These are phyloP conservation scores for Ceratocystiopsis minuta DNA, from an alignment of 2,329 filamentous ascomycete genomes.

Conservation along the genomic window DNA sequence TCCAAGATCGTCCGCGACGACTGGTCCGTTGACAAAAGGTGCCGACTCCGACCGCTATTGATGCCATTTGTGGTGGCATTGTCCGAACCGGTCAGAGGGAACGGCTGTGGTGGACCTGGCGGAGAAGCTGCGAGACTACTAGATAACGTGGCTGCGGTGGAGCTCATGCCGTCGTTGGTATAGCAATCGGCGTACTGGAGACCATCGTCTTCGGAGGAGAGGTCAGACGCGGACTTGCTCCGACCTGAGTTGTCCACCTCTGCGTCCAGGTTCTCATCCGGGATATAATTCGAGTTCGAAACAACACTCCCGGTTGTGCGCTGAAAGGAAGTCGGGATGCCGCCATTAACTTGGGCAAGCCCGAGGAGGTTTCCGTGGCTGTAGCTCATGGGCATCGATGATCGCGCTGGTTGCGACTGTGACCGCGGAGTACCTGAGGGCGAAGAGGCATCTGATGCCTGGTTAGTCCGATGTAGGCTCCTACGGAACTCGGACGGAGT, in stretches of 20 bases:
- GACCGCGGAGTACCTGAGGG: constrained; percentile 40
- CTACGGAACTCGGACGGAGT: constrained; percentile 35
- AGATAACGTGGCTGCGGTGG: neutral
- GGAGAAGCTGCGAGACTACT: too few relatives aligned
- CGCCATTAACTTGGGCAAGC: constrained; percentile 11
- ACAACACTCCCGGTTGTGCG: constrained; percentile 29
- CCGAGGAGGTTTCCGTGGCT: constrained; percentile 5
- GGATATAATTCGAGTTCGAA: constrained; percentile 35
- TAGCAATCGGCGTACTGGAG: constrained; percentile 21
- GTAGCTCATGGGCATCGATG: constrained; percentile 17
- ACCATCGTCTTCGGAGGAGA: constrained; percentile 28
- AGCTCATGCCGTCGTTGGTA: constrained; percentile 16
- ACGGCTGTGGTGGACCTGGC: too few relatives aligned
- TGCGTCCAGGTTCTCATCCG: constrained; percentile 30
- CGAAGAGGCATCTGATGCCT: constrained; percentile 28
- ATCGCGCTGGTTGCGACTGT: constrained; percentile 46
- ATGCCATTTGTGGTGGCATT: neutral
- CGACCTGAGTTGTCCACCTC: constrained; percentile 25
- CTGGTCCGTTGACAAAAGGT: constrained; percentile 30
- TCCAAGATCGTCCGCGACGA: constrained; percentile 35
- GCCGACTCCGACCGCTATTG: constrained; percentile 18
- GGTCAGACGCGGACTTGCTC: constrained; percentile 22
- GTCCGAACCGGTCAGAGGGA: neutral
- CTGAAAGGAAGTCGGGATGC: constrained; percentile 18
- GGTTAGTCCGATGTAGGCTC: constrained; percentile 34